Conservation (phyloP, 495 filamentous ascomycete genomes). For the Lichenothelia convexa region DNA sequence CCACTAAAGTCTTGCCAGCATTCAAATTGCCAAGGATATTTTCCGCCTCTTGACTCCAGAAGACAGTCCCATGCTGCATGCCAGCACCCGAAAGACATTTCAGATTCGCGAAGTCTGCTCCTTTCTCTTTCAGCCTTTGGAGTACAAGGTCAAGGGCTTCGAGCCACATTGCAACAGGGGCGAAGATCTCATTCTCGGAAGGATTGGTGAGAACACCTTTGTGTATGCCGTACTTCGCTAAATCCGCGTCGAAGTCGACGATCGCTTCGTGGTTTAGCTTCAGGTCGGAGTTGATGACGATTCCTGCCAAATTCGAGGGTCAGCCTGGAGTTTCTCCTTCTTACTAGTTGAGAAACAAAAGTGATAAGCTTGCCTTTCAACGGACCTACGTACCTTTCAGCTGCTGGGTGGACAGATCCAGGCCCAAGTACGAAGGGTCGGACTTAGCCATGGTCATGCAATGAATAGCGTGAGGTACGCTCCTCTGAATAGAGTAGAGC, state of each 20-base stretch:
- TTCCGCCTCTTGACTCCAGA: conserved; percentile 68
- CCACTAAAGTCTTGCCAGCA: conserved; percentile 17
- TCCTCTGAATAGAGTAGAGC: too few relatives aligned
- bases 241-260: conserved; percentile 61
- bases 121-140: conserved; percentile 45
- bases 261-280: conserved; percentile 58
- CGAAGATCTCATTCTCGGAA: conserved; percentile 68
- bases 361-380: background rate
- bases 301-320: conserved; percentile 26
- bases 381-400: conserved; percentile 45
- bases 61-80: conserved; percentile 92
- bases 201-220: conserved; percentile 79
- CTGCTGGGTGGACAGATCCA: conserved; percentile 93
- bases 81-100: conserved; percentile 78
- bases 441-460: conserved; percentile 26
- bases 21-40: conserved; percentile 40
- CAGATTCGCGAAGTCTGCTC: conserved; percentile 59
- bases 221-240: conserved; percentile 49
- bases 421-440: conserved; percentile 63
- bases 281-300: conserved; percentile 66
- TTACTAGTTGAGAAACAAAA: background rate
- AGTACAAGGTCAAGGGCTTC: conserved; percentile 80
- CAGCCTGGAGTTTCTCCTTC: conserved; percentile 1
- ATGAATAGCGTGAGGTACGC: too few relatives aligned
- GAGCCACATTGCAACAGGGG: conserved; percentile 85